Conservation (phyloP, 331 rosid genomes). For the Stylosanthes scabra region DNA sequence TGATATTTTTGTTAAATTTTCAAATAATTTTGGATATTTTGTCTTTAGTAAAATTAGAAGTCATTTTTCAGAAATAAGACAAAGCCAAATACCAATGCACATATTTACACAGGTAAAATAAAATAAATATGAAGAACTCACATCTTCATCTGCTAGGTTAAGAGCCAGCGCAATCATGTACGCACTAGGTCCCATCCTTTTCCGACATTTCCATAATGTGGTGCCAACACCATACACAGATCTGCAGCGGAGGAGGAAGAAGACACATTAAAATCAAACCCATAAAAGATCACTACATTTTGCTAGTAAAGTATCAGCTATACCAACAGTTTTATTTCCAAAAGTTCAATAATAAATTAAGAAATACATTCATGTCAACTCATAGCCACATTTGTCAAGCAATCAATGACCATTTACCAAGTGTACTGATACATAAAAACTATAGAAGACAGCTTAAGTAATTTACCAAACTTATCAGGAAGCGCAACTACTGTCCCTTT, state of each 20-base stretch:
- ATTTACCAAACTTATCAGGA: too few species aligned
- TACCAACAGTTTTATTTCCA: conserved; percentile 17
- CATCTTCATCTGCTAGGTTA: conserved; percentile 91
- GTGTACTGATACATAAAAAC: too few species aligned
- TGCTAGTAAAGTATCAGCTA: conserved; percentile 10
- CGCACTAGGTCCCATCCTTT: conserved; percentile 65
- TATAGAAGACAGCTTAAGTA: too few species aligned
- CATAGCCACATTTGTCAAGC: conserved; percentile 77
- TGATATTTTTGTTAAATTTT: too few species aligned
- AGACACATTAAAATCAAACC: conserved; percentile 4
- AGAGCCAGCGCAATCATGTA: conserved; percentile 96
- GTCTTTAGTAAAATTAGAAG: too few species aligned
- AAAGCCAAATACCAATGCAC: too few species aligned
- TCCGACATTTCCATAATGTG: conserved; percentile 94
- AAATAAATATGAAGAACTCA: conserved; percentile 30
- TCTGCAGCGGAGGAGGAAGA: conserved; percentile 47
- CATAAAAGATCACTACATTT: neutral
- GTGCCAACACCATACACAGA: conserved; percentile 99
- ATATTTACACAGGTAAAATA: too few species aligned
- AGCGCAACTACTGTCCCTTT: too few species aligned
- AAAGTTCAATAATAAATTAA: conserved; percentile 19
- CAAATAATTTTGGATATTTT: too few species aligned
- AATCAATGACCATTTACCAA: too few species aligned
- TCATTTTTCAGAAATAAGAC: too few species aligned
- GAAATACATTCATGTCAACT: conserved; percentile 51